These are phyloP conservation scores for Blastomyces silverae DNA, from an alignment of 2,329 filamentous ascomycete genomes.

Conservation along the genomic window DNA sequence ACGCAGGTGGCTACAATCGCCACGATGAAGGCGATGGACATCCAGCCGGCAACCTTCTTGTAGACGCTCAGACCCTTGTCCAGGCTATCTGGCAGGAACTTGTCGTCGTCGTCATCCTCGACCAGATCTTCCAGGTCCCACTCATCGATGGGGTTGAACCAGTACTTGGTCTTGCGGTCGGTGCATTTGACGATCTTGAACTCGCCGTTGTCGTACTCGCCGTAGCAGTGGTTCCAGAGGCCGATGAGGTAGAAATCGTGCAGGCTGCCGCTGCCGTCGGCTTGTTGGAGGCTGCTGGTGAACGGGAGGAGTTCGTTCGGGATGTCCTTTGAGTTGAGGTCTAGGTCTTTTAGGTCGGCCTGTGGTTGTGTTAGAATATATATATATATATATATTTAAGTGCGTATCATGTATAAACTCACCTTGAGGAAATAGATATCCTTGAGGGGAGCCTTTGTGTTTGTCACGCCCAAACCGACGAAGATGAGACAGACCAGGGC, in stretches of 20 bases:
- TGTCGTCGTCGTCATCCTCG: slow-evolving; percentile 38
- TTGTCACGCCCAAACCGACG: slow-evolving; percentile 52
- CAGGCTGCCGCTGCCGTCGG: slow-evolving; percentile 48
- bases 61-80: slow-evolving; percentile 65
- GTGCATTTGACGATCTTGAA: slow-evolving; percentile 58
- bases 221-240: slow-evolving; percentile 81
- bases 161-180: slow-evolving; percentile 67
- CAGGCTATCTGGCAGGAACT: slow-evolving; percentile 59
- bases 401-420: slow-evolving; percentile 25
- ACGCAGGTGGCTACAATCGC: slow-evolving; percentile 62
- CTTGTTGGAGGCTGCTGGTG: slow-evolving; percentile 31
- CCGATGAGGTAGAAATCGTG: slow-evolving; percentile 72
- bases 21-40: slow-evolving; percentile 71
- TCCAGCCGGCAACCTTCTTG: slow-evolving; percentile 68
- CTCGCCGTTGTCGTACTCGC: slow-evolving; percentile 48
- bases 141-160: slow-evolving; percentile 61
- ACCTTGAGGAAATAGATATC: slow-evolving; percentile 53
- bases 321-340: slow-evolving; percentile 39
- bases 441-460: slow-evolving; percentile 42
- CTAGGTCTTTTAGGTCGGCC: slow-evolving; percentile 58
- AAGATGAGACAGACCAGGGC: slow-evolving; percentile 63
- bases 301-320: slow-evolving; percentile 34
- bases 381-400: slow-evolving; percentile 12
- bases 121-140: slow-evolving; percentile 54
- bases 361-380: slow-evolving; percentile 42